Conservation (phyloP, 2,329 filamentous ascomycete species). For the Phialemoniopsis sp. region DNA sequence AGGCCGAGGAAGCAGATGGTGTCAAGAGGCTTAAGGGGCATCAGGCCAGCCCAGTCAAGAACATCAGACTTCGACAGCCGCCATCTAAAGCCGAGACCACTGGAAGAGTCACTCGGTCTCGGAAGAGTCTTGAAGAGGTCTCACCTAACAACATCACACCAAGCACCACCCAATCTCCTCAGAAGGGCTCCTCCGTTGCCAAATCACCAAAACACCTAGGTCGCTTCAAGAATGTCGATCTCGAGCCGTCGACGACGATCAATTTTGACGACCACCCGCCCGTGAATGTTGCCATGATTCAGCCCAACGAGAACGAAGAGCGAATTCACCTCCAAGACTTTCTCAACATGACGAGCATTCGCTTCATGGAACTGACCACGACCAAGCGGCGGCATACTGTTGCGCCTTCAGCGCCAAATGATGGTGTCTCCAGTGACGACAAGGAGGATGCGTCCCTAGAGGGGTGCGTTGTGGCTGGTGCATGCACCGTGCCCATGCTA, state of each 20-base stretch:
- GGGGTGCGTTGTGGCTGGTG: constrained; percentile 79
- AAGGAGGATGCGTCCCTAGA: constrained; percentile 61
- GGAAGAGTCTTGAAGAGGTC: constrained; percentile 38
- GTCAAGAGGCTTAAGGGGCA: constrained; percentile 69
- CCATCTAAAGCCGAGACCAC: constrained; percentile 63
- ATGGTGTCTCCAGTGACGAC: constrained; percentile 28
- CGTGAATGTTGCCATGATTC: constrained; percentile 34
- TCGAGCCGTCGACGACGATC: constrained; percentile 40
- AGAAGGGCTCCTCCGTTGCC: constrained; percentile 30
- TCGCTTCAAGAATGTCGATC: constrained; percentile 49
- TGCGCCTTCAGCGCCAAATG: constrained; percentile 47
- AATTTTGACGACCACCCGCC: constrained; percentile 12
- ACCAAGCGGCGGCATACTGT: constrained; percentile 88
- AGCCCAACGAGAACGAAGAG: constrained; percentile 48
- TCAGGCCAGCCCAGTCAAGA: constrained; percentile 74
- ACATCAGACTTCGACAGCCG: constrained; percentile 64
- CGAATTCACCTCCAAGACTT: constrained; percentile 87
- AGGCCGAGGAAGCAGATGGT: constrained; percentile 53
- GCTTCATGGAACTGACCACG: constrained; percentile 97
- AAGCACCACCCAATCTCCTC: constrained; percentile 41
- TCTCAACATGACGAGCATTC: constrained; percentile 89
- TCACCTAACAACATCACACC: constrained; percentile 29
- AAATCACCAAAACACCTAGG: constrained; percentile 54
- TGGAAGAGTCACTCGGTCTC: constrained; percentile 51
- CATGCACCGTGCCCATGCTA: constrained; percentile 87